phyloP scores from a whole-genome alignment of 441 rosid species.

The Arabidopsis lyrata region DNA sequence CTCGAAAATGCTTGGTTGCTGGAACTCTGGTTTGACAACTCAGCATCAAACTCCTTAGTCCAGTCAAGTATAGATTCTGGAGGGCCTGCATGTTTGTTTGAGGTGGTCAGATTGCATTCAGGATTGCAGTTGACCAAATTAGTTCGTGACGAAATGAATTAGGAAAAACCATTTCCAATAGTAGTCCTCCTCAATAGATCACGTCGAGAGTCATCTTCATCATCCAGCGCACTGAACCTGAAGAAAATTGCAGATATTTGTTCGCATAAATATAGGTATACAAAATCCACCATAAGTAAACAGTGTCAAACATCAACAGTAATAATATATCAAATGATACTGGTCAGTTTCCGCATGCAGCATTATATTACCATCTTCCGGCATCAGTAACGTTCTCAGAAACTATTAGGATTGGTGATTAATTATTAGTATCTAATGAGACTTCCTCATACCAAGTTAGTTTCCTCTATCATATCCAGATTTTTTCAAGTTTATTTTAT shows the following conservation, averaged over 20 bases:
- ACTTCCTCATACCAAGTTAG: too few species aligned
- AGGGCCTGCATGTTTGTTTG: constrained; percentile 64
- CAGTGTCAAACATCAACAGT: constrained; percentile 18
- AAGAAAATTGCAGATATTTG: constrained; percentile 33
- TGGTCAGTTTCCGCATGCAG: constrained; percentile 24
- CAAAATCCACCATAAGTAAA: neutral
- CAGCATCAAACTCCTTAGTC: constrained; percentile 88
- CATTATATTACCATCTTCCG: constrained; percentile 13
- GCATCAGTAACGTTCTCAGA: constrained; percentile 13
- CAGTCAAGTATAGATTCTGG: constrained; percentile 90
- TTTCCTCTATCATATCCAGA: neutral
- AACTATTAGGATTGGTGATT: constrained; percentile 7
- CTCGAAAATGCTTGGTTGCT: constrained; percentile 94
- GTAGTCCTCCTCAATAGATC: constrained; percentile 84
- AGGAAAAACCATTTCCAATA: constrained; percentile 86
- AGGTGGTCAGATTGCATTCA: constrained; percentile 44
- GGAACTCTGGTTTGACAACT: constrained; percentile 76
- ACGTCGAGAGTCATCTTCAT: constrained; percentile 72
- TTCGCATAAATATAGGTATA: constrained; percentile 5
- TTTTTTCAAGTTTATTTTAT: neutral
- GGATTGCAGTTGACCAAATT: constrained; percentile 38
- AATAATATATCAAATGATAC: neutral
- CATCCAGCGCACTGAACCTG: constrained; percentile 93
- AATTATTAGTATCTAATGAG: neutral
- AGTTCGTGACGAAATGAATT: constrained; percentile 36